phyloP scores from a whole-genome alignment of 2,329 filamentous ascomycete genomes.

The Calonectria crousiana region DNA sequence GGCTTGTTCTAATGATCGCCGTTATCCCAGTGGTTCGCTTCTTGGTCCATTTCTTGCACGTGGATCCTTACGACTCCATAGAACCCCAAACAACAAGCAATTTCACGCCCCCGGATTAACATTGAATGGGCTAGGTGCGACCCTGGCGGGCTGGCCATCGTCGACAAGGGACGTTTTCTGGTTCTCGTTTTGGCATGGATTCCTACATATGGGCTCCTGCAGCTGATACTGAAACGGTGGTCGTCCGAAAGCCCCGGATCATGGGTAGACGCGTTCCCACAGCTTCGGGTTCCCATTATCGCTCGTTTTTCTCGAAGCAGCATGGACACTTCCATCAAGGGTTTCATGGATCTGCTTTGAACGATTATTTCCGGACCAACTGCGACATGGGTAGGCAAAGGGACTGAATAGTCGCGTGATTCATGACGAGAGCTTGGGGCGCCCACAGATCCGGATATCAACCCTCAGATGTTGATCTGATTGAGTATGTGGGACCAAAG shows the following conservation, averaged over 20 bases:
- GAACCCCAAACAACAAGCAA: constrained; percentile 5
- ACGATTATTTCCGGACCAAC: constrained; percentile 8
- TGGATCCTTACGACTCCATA: constrained; percentile 1
- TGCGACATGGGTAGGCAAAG: constrained; percentile 8
- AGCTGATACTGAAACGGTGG: constrained; percentile 43
- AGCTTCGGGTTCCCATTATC: constrained; percentile 36
- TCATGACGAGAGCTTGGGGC: not conserved
- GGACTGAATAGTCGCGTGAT: constrained; percentile 28
- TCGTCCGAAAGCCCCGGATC: constrained; percentile 26
- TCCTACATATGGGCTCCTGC: constrained; percentile 22
- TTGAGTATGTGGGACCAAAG: not conserved
- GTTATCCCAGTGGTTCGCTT: not conserved
- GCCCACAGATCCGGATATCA: constrained; percentile 23
- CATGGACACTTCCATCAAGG: constrained; percentile 23
- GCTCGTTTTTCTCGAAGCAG: constrained; percentile 24
- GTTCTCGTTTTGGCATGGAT: constrained; percentile 29
- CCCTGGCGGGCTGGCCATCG: constrained; percentile 18
- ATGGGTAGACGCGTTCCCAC: constrained; percentile 31
- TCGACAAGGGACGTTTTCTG: constrained; percentile 25
- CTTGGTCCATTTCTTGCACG: not conserved
- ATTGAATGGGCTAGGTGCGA: constrained; percentile 16
- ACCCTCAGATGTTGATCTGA: constrained; percentile 10
- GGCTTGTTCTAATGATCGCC: not conserved
- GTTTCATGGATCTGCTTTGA: constrained; percentile 25
- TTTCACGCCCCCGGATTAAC: constrained; percentile 16